Evolutionary conservation across 1,284 basidiomycete genomes (phyloP), one percentile per base, ranked within the genome.

Genomic region (Irpex rosettiformis): DNA sequence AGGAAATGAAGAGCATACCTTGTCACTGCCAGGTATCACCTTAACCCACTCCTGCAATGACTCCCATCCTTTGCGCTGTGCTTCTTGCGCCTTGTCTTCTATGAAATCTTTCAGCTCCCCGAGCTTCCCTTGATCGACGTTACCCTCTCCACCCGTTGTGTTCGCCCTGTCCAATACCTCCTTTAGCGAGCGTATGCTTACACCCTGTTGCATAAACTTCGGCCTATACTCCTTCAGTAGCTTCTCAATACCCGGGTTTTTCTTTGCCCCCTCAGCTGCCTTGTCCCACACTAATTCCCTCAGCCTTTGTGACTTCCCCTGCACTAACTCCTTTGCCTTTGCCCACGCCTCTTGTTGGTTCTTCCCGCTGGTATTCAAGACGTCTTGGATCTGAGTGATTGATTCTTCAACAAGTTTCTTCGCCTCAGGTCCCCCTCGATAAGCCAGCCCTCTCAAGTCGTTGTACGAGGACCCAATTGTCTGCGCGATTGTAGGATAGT

Each of bases 361-460:
- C 33, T 40, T 30, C 49, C 56, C 52, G 49, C 51, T 55, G 4
- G 59, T 54, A 29, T 22, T 47, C 28, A 61, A 16, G n/a, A 58
- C 45, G 30, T 61, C 60, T 25, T 61, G 54, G 0, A 75, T 70
- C 69, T 74, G 67, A 27, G 64, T 55, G 18, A 66, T 65, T 4
- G 72, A 69, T 24, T 75, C 73, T 6, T 72, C 68, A 24, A 69
- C 65, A 11, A 72, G 51, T 59, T 70, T 71, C 71, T 73, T 73
- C 55, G 73, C 73, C 59, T 75, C 73, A 3, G 73, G 73, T 2
- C 73, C 74, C 37, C 67, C 69, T 54, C 65, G 59, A 58, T 72
- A 61, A n/a, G 71, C 73, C 55, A 73, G 52, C 29, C 59, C 62
- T 66, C 61, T 67, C 58, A 77, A 61, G 62, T 75, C 67, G 22